A percentile compares a stretch with the other conserved stretches of the same genome.
phyloP scores from a whole-genome alignment of 2,329 filamentous ascomycete species.

The Chaetomium strumarium region DNA sequence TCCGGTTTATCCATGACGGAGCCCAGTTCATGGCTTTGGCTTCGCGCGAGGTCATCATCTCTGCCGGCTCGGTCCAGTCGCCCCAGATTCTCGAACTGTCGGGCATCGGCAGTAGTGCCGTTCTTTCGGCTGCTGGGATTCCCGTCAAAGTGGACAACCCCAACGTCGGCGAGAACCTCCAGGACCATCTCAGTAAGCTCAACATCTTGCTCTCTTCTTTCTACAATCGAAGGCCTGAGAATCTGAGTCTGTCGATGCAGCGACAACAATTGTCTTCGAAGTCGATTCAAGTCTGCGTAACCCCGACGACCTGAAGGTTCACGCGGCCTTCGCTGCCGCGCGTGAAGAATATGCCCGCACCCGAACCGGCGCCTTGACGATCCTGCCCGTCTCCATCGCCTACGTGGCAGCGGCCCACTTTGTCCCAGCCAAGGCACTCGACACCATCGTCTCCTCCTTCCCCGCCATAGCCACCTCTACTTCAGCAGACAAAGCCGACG shows the following conservation, averaged over 20 bases:
- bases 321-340: conserved; percentile 29
- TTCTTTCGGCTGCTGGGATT: conserved; percentile 36
- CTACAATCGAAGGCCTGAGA: conserved; percentile 8
- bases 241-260: background rate
- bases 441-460: background rate
- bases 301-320: conserved; percentile 34
- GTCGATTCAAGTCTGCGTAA: conserved; percentile 37
- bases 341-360: conserved; percentile 28
- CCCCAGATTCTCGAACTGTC: conserved; percentile 32
- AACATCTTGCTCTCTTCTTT: conserved; percentile 25
- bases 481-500: too few species aligned
- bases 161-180: conserved; percentile 40
- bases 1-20: conserved; percentile 24
- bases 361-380: conserved; percentile 33
- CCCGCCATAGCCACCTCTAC: too few species aligned
- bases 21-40: conserved; percentile 11
- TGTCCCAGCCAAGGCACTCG: conserved; percentile 20
- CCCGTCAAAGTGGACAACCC: conserved; percentile 34
- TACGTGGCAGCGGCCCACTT: conserved; percentile 38
- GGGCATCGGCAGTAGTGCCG: conserved; percentile 33
- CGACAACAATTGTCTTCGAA: conserved; percentile 38
- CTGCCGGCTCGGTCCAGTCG: conserved; percentile 35
- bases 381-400: conserved; percentile 36
- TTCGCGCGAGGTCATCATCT: conserved; percentile 36
- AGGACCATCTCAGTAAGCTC: conserved; percentile 28